phyloP scores from a whole-genome alignment of 345 rosid genomes.

The Corchorus capsularis region DNA sequence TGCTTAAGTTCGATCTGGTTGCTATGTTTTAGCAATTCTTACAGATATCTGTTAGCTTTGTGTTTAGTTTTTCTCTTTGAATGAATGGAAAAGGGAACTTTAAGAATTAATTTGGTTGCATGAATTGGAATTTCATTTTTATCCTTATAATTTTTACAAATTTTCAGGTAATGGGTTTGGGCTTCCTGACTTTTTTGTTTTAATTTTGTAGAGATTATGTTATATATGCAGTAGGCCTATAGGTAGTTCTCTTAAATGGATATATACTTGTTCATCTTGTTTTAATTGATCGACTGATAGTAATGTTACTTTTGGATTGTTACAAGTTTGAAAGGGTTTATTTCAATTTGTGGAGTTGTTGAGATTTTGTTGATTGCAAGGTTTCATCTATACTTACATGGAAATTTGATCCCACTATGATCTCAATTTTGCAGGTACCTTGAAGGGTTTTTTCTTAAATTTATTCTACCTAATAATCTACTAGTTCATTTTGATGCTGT shows the following conservation, averaged over 20 bases:
- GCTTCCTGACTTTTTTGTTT: neutral
- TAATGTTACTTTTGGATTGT: neutral
- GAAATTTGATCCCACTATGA: neutral
- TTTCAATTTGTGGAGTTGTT: neutral
- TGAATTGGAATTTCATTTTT: neutral
- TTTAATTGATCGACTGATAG: neutral
- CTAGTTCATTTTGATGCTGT: slow-evolving; percentile 27
- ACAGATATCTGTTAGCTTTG: neutral
- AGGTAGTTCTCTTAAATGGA: neutral
- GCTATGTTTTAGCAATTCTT: slow-evolving; percentile 5
- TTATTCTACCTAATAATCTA: neutral
- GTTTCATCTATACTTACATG: neutral
- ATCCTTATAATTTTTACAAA: no score
- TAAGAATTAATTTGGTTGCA: neutral
- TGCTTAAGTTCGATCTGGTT: neutral
- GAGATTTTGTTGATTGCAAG: slow-evolving; percentile 2
- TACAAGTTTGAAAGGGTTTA: neutral
- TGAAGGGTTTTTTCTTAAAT: neutral
- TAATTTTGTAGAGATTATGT: neutral
- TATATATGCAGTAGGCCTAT: neutral
- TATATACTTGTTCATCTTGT: neutral
- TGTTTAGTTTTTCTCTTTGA: neutral
- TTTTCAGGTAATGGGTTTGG: neutral
- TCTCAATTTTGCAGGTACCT: neutral
- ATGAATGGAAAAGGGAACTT: neutral